phyloP scores from a whole-genome alignment of 345 rosid genomes.

The Carallia pectinifolia region DNA sequence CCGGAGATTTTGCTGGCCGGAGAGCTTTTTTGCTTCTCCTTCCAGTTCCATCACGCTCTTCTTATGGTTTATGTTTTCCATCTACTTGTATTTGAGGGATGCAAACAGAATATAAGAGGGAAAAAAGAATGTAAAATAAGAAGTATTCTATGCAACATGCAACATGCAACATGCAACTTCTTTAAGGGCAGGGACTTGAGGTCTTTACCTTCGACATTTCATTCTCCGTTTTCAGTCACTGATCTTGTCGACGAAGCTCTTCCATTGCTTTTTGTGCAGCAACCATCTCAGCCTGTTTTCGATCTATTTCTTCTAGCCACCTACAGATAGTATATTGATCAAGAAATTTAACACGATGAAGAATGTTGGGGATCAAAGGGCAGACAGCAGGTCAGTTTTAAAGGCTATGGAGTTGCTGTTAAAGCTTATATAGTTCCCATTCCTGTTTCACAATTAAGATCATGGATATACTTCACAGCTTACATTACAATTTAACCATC shows the following conservation, averaged over 20 bases:
- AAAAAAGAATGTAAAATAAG: not conserved
- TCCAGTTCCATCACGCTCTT: conserved; percentile 66
- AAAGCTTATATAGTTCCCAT: conserved; percentile 54
- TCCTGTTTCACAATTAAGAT: conserved; percentile 35
- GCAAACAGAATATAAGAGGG: not conserved
- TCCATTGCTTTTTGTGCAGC: conserved; percentile 67
- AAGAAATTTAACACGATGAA: not conserved
- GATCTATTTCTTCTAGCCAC: conserved; percentile 85
- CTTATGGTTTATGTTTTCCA: conserved; percentile 64
- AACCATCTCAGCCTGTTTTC: conserved; percentile 72
- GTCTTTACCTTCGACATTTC: conserved; percentile 69
- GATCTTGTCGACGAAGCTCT: conserved; percentile 65
- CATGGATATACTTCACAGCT: not conserved
- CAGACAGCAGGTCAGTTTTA: not conserved
- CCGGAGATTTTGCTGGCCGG: conserved; percentile 84
- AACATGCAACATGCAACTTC: not conserved
- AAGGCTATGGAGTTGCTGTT: conserved; percentile 48
- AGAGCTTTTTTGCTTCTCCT: conserved; percentile 69
- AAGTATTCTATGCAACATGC: not conserved
- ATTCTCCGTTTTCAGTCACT: conserved; percentile 63
- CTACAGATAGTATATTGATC: conserved; percentile 28
- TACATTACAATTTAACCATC: not conserved
- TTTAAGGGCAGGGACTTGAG: not conserved
- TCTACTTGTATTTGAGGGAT: conserved; percentile 34
- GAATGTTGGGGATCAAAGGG: not conserved